Base-by-base conservation (phyloP, 805 yeast genomes). In the Zygoascus ofunaensis region DNA sequence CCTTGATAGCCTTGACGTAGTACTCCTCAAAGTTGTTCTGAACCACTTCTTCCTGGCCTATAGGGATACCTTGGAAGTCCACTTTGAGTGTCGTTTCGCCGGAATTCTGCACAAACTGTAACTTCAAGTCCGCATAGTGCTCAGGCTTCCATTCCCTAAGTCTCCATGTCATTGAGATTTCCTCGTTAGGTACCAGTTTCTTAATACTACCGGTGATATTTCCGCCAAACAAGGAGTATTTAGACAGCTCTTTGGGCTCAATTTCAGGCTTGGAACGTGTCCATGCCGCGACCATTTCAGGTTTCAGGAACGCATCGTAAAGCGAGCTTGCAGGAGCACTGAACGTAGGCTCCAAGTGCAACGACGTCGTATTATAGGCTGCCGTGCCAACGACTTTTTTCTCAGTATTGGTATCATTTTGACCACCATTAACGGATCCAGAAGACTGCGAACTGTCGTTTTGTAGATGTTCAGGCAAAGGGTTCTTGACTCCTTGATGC, bases 21-120 rank as follows among this genome's bases (percentile, higher is more conserved):
- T 87, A 85, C 49, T 85, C 87, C 56, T 87, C 86, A 59, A 92
- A 90, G 63, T 90, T 92, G 34, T 71, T 75, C 57, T 79, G 77
- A 34, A 85, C 95, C 19, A 55, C 82, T 65, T 56, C 94, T 92
- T 92, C 97, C 61, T 92, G 94, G 12, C 97, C 99, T 34, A 90
- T 72, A 15, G 99, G 99, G 41, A 92, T 82, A 14, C 97, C 97
- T 15, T 77, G 70, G 77, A 90, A 87, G 37, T 72, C 69, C 17
- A 87, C 87, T 48, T 78, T 77, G 67, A 89, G 70, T 47, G 74
- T 78, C 2, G 98, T 92, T 55, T 87, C 97, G 37, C 83, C 75
- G n/a, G 76, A 73, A 23, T 90, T 92, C 59, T 86, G 86, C 46
- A 76, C 76, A 52, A 92, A 75, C 33, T 66, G 70, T 53, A 90